These are phyloP conservation scores for Komagataella ulmi DNA, from an alignment of 805 yeast species.

Conservation along the genomic window DNA sequence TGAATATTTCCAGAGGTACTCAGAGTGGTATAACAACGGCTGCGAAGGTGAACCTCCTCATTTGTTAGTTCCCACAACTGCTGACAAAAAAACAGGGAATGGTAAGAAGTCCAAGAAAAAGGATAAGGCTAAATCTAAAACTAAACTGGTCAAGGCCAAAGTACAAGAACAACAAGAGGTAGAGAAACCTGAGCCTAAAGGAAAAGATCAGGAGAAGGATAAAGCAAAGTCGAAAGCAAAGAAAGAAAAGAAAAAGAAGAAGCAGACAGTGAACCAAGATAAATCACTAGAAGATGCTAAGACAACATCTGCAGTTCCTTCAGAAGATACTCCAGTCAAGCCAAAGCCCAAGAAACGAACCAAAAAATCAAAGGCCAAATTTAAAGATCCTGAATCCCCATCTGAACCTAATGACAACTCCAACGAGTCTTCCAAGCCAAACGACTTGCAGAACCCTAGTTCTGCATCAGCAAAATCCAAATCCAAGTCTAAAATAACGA, in stretches of 20 bases:
- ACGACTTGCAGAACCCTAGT: neutral
- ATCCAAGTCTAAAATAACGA: neutral
- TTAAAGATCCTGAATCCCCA: neutral
- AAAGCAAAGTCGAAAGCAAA: neutral
- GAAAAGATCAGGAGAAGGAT: neutral
- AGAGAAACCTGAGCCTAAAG: neutral
- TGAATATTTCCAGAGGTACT: neutral
- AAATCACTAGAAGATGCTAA: neutral
- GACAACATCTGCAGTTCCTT: neutral
- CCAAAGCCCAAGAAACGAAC: neutral
- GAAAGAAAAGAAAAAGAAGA: neutral
- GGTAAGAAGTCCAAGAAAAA: slow-evolving; percentile 4
- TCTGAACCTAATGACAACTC: neutral
- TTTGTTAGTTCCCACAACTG: neutral
- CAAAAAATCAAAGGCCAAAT: neutral
- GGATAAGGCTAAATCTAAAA: slow-evolving; percentile 1
- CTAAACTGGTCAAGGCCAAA: neutral
- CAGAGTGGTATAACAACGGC: neutral
- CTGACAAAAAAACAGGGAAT: slow-evolving; percentile 5
- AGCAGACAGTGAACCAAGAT: neutral
- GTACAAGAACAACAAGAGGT: neutral
- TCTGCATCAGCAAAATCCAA: neutral
- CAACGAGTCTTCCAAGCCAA: neutral
- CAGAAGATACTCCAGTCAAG: neutral
- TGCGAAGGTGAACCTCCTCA: neutral